Evolutionary conservation across 2,329 filamentous ascomycete species (phyloP), one percentile per base, ranked within the genome.

Genomic region (Tricladium varicosporioides): DNA sequence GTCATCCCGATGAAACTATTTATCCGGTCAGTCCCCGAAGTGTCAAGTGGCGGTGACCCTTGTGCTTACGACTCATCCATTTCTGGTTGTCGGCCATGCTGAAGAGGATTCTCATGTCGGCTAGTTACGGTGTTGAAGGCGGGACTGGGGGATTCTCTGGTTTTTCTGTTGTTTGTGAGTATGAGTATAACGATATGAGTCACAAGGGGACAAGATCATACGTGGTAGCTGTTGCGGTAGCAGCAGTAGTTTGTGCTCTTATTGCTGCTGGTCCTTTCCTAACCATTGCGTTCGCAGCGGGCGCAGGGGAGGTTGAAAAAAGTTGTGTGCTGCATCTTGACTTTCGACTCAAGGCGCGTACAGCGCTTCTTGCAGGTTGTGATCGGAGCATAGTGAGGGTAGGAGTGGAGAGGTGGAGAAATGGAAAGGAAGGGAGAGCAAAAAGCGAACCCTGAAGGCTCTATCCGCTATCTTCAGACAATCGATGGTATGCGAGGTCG

Each of bases 1-100:
- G 86, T 96, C 81, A 92, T 93, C 62, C 93, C 93, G 70, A 97
- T 91, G 74, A 97, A 96, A 59, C 87, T 91, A 64, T 54, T 52
- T 19, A 36, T 33, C 14, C 27, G 5, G 59, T 63, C 31, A 63
- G 56, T 27, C 22, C 56, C 47, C 53, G 43, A 16, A 16, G 32
- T 13, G 18, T 27, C n/a, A 55, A 54, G 58, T 52, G 32, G 57
- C 57, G 54, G 62, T 59, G 61, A 64, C 59, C 51, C 55, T 51
- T 36, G 22, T 16, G 80, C 87, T 65, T 86, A 91, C 87, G 89
- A 92, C 73, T 92, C 89, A 73, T 92, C 89, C 80, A 92, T 86
- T 61, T 88, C 84, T 56, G 79, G 78, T 58, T 77, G 74, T 69
- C 79, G 76, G 54, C 78, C 76, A 71, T 83, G 82, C 67, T 85